These are phyloP conservation scores for Phaeolepiota aurea DNA, from an alignment of 768 basidiomycete genomes.

Conservation along the genomic window DNA sequence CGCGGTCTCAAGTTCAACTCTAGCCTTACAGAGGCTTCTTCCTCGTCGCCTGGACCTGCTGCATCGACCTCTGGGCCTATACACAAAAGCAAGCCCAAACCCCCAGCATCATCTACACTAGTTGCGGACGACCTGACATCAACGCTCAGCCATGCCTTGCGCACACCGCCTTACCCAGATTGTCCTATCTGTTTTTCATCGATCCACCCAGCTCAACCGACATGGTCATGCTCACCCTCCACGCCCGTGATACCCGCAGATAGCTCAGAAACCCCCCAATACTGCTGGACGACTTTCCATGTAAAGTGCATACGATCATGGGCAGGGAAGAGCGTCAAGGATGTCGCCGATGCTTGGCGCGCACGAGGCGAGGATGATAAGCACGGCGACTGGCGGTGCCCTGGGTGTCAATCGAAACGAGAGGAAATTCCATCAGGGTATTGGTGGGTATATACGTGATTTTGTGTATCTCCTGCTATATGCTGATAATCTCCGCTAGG, in stretches of 20 bases:
- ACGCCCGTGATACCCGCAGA: constrained; percentile 30
- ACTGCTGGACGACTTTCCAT: constrained; percentile 90
- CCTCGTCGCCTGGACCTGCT: background rate
- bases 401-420: constrained; percentile 84
- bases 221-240: constrained; percentile 81
- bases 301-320: constrained; percentile 83
- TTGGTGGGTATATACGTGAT: constrained; percentile 36
- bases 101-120: constrained; percentile 2
- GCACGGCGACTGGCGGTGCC: constrained; percentile 85
- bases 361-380: constrained; percentile 54
- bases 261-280: constrained; percentile 36
- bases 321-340: constrained; percentile 78
- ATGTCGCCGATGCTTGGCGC: constrained; percentile 62
- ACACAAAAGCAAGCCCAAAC: constrained; percentile 3
- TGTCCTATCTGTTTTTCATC: constrained; percentile 80
- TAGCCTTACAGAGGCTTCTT: background rate
- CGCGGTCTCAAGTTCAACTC: background rate
- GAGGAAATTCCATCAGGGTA: constrained; percentile 57
- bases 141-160: constrained; percentile 55
- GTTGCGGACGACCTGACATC: constrained; percentile 64
- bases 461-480: background rate
- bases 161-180: constrained; percentile 65
- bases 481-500: no score
- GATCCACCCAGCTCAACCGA: constrained; percentile 70
- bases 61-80: constrained; percentile 1